These are phyloP conservation scores for Nemania sp. DNA, from an alignment of 2,329 filamentous ascomycete genomes.

Conservation along the genomic window DNA sequence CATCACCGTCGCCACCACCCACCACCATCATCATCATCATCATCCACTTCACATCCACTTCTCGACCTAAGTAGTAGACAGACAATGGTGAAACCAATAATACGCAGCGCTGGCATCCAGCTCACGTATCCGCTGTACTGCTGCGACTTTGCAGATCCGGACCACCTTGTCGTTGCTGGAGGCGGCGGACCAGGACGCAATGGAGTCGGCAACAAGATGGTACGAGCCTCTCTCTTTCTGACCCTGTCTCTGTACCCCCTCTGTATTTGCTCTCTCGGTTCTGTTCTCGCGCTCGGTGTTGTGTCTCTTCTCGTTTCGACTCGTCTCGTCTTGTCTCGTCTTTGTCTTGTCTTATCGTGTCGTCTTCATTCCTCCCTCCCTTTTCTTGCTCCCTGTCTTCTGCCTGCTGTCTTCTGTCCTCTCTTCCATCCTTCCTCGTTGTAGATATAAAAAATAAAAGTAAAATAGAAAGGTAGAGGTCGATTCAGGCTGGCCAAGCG, in stretches of 20 bases:
- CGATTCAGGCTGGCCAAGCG: conserved; percentile 13
- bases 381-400: background rate
- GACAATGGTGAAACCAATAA: conserved; percentile 43
- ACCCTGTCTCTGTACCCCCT: background rate
- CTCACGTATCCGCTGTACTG: conserved; percentile 85
- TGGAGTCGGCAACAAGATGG: conserved; percentile 87
- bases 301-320: background rate
- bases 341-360: background rate
- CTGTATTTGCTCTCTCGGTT: background rate
- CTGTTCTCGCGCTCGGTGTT: background rate
- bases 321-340: background rate
- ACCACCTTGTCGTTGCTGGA: conserved; percentile 79
- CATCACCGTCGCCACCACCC: no score
- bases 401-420: background rate
- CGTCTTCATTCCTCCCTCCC: background rate
- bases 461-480: background rate
- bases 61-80: conserved; percentile 18
- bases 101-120: conserved; percentile 63
- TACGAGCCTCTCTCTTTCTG: conserved; percentile 46
- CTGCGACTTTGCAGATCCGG: conserved; percentile 82
- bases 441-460: background rate
- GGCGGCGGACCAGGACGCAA: conserved; percentile 82
- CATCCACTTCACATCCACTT: conserved; percentile 5
- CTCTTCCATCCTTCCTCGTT: background rate
- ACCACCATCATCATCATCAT: no score